Evolutionary conservation across 1,284 basidiomycete genomes (phyloP).

Genomic region (Trichosporon sp.): DNA sequence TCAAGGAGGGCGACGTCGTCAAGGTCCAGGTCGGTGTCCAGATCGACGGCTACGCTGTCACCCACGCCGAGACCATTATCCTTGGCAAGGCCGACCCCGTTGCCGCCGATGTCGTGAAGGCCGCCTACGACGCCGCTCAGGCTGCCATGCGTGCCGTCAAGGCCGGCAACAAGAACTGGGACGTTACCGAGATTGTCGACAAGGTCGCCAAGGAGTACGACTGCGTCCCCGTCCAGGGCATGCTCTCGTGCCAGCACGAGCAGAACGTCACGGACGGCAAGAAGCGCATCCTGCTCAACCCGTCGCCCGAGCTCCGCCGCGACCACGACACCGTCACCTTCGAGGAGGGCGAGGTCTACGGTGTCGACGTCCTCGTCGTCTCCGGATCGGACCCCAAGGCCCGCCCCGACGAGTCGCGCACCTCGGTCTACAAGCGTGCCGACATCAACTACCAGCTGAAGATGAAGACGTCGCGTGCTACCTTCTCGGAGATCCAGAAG

Average conservation of each 20-base stretch:
- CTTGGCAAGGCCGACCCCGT: conserved; percentile 76
- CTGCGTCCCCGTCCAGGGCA: conserved; percentile 85
- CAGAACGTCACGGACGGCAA: conserved; percentile 95
- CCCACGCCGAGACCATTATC: conserved; percentile 80
- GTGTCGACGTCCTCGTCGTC: conserved; percentile 88
- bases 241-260: conserved; percentile 57
- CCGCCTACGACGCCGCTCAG: conserved; percentile 89
- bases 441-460: conserved; percentile 91
- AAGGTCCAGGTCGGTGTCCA: conserved; percentile 94
- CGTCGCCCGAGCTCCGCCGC: conserved; percentile 70
- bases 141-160: conserved; percentile 80
- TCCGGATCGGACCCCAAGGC: conserved; percentile 73
- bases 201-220: conserved; percentile 67
- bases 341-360: conserved; percentile 92
- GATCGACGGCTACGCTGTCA: conserved; percentile 68
- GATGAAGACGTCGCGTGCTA: conserved; percentile 91
- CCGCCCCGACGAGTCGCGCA: conserved; percentile 77
- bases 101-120: conserved; percentile 84
- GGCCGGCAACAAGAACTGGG: conserved; percentile 89
- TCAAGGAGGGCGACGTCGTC: conserved; percentile 87
- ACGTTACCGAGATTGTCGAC: conserved; percentile 79
- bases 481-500: conserved; percentile 95
- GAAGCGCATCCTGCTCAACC: conserved; percentile 90
- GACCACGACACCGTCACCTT: conserved; percentile 79
- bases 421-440: conserved; percentile 89